Conservation (phyloP, 148 eudicot genomes). For the Rhododendron simsii region DNA sequence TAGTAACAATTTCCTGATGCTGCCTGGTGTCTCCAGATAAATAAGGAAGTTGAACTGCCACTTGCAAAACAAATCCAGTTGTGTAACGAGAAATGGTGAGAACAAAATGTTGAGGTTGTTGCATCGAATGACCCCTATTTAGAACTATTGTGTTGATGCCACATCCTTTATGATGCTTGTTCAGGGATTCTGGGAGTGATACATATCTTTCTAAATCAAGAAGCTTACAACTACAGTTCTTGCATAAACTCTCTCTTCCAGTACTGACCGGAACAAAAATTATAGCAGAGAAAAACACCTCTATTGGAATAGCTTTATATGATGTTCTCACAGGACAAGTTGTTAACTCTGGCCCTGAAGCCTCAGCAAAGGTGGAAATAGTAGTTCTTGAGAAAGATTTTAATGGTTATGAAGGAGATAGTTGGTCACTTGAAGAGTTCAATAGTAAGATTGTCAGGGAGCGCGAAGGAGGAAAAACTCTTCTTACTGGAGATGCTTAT, state of each 20-base stretch:
- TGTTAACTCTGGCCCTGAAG: constrained; percentile 13
- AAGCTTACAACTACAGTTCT: constrained; percentile 3
- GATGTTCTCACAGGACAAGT: constrained; percentile 7
- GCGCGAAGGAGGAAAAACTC: constrained; percentile 4
- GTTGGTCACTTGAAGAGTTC: constrained; percentile 18
- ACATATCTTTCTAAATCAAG: neutral
- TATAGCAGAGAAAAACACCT: neutral
- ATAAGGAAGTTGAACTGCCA: constrained; percentile 8
- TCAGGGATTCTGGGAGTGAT: constrained; percentile 4
- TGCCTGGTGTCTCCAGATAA: constrained; percentile 4
- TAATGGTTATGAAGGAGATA: constrained; percentile 1
- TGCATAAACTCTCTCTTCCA: neutral
- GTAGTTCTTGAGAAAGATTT: constrained; percentile 13
- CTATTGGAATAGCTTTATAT: constrained; percentile 4
- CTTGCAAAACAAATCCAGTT: neutral
- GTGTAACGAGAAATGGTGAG: constrained; percentile 12
- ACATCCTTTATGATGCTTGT: neutral
- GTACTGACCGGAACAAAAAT: constrained; percentile 11
- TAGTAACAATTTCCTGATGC: neutral
- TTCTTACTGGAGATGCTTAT: constrained; percentile 8
- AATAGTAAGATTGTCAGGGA: constrained; percentile 1
- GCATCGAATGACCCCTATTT: neutral
- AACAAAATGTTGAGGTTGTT: neutral
- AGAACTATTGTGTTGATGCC: neutral
- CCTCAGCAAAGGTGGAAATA: constrained; percentile 18